Percentiles rank a stretch among this genome's conserved stretches.
Conservation (phyloP, 2,329 filamentous ascomycete genomes). For the Beauveria caledonica region DNA sequence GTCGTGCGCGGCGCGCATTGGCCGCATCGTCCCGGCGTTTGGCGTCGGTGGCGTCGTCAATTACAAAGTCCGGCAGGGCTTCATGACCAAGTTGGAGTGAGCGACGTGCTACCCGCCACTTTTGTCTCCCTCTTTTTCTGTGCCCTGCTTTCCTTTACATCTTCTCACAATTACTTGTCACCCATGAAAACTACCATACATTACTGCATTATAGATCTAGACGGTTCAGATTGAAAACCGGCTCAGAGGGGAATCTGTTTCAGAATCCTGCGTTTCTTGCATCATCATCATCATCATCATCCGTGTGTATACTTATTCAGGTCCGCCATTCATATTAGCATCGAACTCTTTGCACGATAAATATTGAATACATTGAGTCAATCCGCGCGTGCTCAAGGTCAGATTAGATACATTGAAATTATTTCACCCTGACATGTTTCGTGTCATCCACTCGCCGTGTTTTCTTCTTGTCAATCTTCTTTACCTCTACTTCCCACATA, state of each 20-base stretch:
- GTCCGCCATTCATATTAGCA: not conserved
- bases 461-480: not conserved
- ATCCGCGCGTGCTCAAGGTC: not conserved
- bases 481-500: not conserved
- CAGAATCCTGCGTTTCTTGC: not conserved
- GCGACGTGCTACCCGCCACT: not conserved
- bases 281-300: not conserved
- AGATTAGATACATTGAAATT: not conserved
- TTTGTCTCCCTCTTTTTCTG: not conserved
- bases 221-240: not conserved
- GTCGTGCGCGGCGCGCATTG: constrained; percentile 67
- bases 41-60: constrained; percentile 85
- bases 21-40: constrained; percentile 81
- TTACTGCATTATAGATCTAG: not conserved
- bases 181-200: not conserved
- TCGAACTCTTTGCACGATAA: not conserved
- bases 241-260: not conserved
- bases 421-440: not conserved
- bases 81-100: constrained; percentile 55
- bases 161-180: not conserved
- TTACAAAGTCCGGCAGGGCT: constrained; percentile 53
- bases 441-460: no score
- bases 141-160: not conserved
- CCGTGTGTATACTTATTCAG: not conserved
- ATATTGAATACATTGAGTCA: constrained; percentile 1